Evolutionary conservation across 2,329 filamentous ascomycete genomes (phyloP).

Genomic region (Diaporthe aspalathi): DNA sequence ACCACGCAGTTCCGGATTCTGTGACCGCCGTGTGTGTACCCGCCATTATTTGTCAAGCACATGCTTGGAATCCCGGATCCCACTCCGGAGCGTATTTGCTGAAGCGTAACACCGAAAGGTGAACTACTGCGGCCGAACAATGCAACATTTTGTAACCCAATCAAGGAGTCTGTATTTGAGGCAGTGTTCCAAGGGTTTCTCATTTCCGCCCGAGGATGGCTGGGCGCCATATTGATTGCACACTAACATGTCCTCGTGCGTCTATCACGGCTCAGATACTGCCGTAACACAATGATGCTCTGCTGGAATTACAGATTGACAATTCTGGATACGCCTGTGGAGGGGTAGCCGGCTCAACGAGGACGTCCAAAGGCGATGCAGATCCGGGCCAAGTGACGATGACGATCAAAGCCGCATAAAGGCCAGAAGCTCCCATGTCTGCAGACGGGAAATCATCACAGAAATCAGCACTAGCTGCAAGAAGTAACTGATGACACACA

Average conservation of each 20-base stretch:
- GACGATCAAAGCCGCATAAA: background rate
- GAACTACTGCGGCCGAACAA: background rate
- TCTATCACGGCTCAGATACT: no score
- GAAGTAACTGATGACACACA: background rate
- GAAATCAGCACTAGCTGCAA: background rate
- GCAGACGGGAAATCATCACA: no score
- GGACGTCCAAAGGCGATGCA: background rate
- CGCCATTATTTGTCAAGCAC: background rate
- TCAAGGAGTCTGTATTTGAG: background rate
- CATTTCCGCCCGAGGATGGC: no score
- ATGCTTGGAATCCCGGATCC: background rate
- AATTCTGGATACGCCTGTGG: background rate
- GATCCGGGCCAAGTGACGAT: background rate
- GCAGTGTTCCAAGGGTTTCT: background rate
- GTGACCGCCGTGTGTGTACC: no score
- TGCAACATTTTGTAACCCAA: background rate
- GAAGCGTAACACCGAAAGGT: no score
- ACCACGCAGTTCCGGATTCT: background rate
- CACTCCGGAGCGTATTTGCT: background rate
- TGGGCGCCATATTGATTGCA: background rate
- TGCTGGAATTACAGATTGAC: background rate
- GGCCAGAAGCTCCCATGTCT: background rate
- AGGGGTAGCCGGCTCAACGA: background rate
- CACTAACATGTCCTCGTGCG: no score
- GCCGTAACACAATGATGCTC: no score